Evolutionary conservation across 176 grass and related monocot species (phyloP), one percentile per base, ranked within the genome.

Genomic region (Avena insularis): DNA sequence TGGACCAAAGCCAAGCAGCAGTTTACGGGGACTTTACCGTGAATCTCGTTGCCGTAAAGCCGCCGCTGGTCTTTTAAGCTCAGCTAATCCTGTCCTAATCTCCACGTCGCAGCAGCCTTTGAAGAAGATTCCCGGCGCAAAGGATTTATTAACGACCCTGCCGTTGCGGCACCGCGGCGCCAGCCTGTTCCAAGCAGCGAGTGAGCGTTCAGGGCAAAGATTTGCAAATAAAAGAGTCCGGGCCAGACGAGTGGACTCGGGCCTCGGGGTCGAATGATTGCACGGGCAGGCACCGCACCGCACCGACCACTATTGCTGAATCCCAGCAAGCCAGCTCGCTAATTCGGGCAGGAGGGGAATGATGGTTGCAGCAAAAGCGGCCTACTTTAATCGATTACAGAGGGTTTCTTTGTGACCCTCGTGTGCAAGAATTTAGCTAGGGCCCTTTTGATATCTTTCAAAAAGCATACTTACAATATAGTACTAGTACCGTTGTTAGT

Each of bases 101-200:
- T 40, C 71, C 57, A 46, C n/a, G 50, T 15, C 59, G 75, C 72
- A 62, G 45, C 74, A 23, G 73, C 73, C 49, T 55, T 9, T 77
- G 38, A 53, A 51, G 14, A 50, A 89, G 55, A 89, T 84, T 74
- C 78, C 54, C 6, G 19, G 6, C 73, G 45, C 49, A 60, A 65
- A 65, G 17, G 29, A 84, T 20, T 81, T 80, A 40, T 78, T 69
- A 80, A 87, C 11, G 58, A 75, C 19, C 20, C 19, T 57, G 67
- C 65, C 60, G 25, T 29, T 5, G n/a, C 63, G 62, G 38, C 79
- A 72, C 45, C 12, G 45, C 56, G 46, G 70, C 46, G 70, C 77
- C 86, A 88, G 68, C 82, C 86, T 85, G 86, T 88, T 77, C 77
- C 51, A 68, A 17, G 33, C 66, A 43, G 61, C 84, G 33, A 55